These are phyloP conservation scores for Hygrocybe punicea DNA, from an alignment of 768 basidiomycete species.

Conservation along the genomic window DNA sequence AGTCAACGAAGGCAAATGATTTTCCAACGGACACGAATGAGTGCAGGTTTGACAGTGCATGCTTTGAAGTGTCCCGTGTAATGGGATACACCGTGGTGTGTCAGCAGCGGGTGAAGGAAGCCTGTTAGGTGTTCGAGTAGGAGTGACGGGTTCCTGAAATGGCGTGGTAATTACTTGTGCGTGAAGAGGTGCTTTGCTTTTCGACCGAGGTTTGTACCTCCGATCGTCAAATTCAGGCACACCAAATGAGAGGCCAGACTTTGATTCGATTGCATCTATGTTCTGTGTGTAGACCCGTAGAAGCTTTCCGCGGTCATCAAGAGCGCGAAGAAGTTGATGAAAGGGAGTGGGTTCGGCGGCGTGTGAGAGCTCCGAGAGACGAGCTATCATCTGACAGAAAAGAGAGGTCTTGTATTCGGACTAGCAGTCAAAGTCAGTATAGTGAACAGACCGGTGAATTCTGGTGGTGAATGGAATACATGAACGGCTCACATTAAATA, in stretches of 20 bases:
- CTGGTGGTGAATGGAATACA: neutral
- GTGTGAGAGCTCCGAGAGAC: slow-evolving; percentile 68
- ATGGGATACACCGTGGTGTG: slow-evolving; percentile 79
- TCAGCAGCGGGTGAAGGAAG: slow-evolving; percentile 53
- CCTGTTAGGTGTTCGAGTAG: slow-evolving; percentile 25
- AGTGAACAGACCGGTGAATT: neutral
- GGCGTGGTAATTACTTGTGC: neutral
- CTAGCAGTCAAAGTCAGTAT: slow-evolving; percentile 34
- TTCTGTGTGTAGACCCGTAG: slow-evolving; percentile 92
- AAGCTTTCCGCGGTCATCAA: slow-evolving; percentile 73
- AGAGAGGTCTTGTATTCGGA: slow-evolving; percentile 70
- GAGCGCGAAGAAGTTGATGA: slow-evolving; percentile 66
- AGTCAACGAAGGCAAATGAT: slow-evolving; percentile 57
- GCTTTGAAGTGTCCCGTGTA: slow-evolving; percentile 80
- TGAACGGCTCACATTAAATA: slow-evolving; percentile 65
- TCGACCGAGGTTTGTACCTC: slow-evolving; percentile 52
- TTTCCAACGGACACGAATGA: slow-evolving; percentile 61
- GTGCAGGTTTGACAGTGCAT: slow-evolving; percentile 82
- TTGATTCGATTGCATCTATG: slow-evolving; percentile 84
- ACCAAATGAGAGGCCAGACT: slow-evolving; percentile 85
- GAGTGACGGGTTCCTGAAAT: neutral
- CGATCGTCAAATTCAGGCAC: slow-evolving; percentile 65
- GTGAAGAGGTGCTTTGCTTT: slow-evolving; percentile 31
- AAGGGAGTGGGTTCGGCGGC: slow-evolving; percentile 77
- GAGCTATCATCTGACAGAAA: slow-evolving; percentile 89